Evolutionary conservation across 768 basidiomycete species (phyloP).

Genomic region (Lanmaoa pseudosensibilis): DNA sequence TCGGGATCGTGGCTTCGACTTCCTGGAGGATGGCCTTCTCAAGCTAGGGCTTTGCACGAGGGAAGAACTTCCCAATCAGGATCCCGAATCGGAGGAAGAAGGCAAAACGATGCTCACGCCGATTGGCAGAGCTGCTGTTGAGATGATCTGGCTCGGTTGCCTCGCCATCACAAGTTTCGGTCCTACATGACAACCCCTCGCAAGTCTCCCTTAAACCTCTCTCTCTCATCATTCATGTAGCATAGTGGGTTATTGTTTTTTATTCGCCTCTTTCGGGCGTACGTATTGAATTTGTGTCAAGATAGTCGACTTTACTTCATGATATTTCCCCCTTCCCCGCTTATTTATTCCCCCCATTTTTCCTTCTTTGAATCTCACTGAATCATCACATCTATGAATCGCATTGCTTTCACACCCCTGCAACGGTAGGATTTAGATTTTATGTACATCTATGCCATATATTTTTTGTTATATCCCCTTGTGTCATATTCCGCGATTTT

Average conservation of each 20-base stretch:
- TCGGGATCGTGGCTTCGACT: constrained; percentile 69
- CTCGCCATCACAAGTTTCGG: constrained; percentile 49
- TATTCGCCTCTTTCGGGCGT: constrained; percentile 1
- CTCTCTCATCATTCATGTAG: constrained; percentile 6
- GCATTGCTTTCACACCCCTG: constrained; percentile 6
- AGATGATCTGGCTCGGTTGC: constrained; percentile 57
- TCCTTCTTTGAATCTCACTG: neutral
- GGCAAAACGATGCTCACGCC: constrained; percentile 43
- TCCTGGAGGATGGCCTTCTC: constrained; percentile 75
- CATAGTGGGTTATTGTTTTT: constrained; percentile 9
- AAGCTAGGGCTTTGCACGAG: constrained; percentile 64
- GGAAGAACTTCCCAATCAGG: constrained; percentile 21
- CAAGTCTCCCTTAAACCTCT: neutral
- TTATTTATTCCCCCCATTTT: constrained; percentile 3
- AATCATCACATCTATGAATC: constrained; percentile 10
- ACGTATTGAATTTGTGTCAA: neutral
- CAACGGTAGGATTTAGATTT: constrained; percentile 27
- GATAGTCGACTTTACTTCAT: neutral
- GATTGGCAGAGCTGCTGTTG: constrained; percentile 50
- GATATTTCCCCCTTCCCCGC: neutral
- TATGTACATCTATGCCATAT: constrained; percentile 18
- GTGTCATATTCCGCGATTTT: constrained; percentile 11
- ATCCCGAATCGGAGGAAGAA: constrained; percentile 42
- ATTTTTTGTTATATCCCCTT: constrained; percentile 8
- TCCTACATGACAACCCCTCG: constrained; percentile 8